Evolutionary conservation across 1,139 yeast species (phyloP).

Genomic region (Pichia sp.): DNA sequence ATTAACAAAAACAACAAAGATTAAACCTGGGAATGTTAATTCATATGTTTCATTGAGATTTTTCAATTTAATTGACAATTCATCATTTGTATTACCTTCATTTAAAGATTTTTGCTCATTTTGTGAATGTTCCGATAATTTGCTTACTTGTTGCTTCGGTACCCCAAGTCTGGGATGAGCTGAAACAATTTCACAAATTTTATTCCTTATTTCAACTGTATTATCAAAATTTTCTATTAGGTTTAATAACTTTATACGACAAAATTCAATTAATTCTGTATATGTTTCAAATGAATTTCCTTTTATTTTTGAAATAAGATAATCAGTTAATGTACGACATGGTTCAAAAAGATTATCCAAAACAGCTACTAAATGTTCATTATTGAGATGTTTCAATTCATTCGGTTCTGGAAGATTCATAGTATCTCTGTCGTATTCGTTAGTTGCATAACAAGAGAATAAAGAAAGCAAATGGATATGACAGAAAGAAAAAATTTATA

Average conservation of each 20-base stretch:
- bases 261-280: conserved; percentile 43
- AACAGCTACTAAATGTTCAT: conserved; percentile 29
- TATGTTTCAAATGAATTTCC: conserved; percentile 31
- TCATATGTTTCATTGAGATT: conserved; percentile 62
- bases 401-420: conserved; percentile 19
- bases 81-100: conserved; percentile 29
- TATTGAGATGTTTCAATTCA: conserved; percentile 17
- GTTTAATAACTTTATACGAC: conserved; percentile 17
- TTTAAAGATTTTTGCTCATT: conserved; percentile 62
- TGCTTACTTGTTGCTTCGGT: conserved; percentile 31
- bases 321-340: conserved; percentile 45
- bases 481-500: too few relatives aligned
- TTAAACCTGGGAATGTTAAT: conserved; percentile 65
- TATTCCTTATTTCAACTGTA: neutral
- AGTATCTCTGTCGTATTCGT: neutral
- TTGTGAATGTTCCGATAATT: conserved; percentile 58
- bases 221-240: conserved; percentile 31
- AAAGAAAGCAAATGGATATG: too few relatives aligned
- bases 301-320: conserved; percentile 36
- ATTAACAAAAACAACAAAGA: conserved; percentile 88
- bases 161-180: conserved; percentile 92
- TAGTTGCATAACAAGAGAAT: too few relatives aligned
- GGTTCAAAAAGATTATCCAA: conserved; percentile 63
- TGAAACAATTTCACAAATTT: conserved; percentile 46
- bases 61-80: conserved; percentile 42